These are phyloP conservation scores for Xylaria hypoxylon DNA, from an alignment of 2,329 filamentous ascomycete genomes.

Conservation along the genomic window DNA sequence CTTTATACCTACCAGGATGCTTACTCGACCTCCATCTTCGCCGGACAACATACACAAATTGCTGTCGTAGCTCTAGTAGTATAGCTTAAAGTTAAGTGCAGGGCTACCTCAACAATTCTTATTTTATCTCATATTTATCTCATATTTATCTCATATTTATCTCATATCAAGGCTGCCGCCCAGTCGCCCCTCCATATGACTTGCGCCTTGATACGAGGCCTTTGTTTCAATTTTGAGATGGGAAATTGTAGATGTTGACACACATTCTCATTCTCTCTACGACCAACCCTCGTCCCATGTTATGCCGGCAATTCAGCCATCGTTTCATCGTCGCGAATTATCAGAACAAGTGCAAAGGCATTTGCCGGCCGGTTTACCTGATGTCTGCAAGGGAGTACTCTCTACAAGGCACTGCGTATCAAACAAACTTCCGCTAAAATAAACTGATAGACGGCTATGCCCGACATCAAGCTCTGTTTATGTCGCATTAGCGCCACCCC, in stretches of 20 bases:
- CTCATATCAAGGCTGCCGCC: not conserved
- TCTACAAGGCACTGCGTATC: not conserved
- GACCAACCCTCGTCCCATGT: not conserved
- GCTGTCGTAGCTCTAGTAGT: no score
- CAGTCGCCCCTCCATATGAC: not conserved
- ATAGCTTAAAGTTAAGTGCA: no score
- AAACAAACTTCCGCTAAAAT: conserved; percentile 8
- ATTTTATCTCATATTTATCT: not conserved
- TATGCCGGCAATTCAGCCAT: not conserved
- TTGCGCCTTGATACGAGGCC: not conserved
- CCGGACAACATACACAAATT: no score
- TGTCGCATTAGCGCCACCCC: not conserved
- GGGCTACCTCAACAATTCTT: not conserved
- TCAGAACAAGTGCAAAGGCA: not conserved
- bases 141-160: not conserved
- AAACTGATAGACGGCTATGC: conserved; percentile 1
- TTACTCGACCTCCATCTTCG: no score
- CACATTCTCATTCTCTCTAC: not conserved
- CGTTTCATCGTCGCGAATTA: conserved; percentile 9
- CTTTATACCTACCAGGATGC: no score
- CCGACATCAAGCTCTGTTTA: not conserved
- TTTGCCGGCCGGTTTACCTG: not conserved
- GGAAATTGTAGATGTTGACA: not conserved
- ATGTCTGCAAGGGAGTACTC: not conserved
- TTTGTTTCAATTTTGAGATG: conserved; percentile 2